phyloP scores from a whole-genome alignment of 345 rosid genomes.

The Melaleuca quinquenervia region DNA sequence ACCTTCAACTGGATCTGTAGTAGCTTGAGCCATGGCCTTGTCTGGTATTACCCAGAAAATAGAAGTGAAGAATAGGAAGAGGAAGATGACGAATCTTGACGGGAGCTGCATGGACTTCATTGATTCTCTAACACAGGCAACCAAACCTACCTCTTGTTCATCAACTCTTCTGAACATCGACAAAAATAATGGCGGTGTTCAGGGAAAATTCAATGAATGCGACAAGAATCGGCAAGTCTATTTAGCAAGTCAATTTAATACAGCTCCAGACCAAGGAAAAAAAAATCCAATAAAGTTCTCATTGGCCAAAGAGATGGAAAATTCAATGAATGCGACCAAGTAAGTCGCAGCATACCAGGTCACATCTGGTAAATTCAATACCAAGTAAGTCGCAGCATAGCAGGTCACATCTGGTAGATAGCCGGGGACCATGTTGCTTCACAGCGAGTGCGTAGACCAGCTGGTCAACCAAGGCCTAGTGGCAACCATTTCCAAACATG shows the following conservation, averaged over 20 bases:
- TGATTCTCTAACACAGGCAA: neutral
- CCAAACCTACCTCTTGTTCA: too few relatives aligned
- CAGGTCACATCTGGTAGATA: too few relatives aligned
- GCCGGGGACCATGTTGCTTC: too few relatives aligned
- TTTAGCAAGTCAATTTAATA: neutral
- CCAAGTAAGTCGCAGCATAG: neutral
- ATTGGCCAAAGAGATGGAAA: neutral
- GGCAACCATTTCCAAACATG: too few relatives aligned
- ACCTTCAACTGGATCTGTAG: neutral
- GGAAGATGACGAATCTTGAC: neutral
- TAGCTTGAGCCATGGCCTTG: neutral
- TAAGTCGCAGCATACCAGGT: neutral
- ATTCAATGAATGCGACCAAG: neutral
- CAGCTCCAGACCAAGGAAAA: too few relatives aligned
- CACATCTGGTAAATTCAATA: too few relatives aligned
- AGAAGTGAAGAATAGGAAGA: neutral
- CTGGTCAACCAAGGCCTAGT: too few relatives aligned
- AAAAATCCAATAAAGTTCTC: neutral
- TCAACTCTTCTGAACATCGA: too few relatives aligned
- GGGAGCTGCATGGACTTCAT: neutral
- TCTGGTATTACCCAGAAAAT: neutral
- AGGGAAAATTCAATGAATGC: too few relatives aligned
- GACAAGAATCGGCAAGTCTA: too few relatives aligned
- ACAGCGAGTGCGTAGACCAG: too few relatives aligned
- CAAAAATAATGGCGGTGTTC: too few relatives aligned